These are phyloP conservation scores for Salix dunnii DNA, from an alignment of 345 rosid genomes.

Conservation along the genomic window DNA sequence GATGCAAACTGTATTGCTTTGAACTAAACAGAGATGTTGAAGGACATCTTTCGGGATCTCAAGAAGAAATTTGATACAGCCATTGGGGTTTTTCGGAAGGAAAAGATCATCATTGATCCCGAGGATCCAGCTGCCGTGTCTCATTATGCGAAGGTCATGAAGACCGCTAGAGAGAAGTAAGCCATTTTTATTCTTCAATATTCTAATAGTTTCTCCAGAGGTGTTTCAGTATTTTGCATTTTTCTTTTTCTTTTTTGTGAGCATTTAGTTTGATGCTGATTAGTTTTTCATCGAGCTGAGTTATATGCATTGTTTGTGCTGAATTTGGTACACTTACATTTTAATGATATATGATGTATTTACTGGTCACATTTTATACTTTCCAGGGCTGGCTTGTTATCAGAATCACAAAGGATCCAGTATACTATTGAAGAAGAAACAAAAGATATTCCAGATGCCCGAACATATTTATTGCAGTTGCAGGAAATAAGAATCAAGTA, in stretches of 20 bases:
- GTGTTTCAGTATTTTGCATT: background rate
- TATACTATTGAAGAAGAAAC: conserved; percentile 61
- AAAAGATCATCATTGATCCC: conserved; percentile 87
- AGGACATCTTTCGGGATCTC: conserved; percentile 78
- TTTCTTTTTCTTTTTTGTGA: background rate
- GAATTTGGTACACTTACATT: conserved; percentile 4
- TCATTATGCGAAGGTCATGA: conserved; percentile 86
- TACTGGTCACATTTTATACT: conserved; percentile 13
- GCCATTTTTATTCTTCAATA: conserved; percentile 5
- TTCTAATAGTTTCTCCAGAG: background rate
- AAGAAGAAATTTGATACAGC: conserved; percentile 82
- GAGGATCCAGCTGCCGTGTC: conserved; percentile 83
- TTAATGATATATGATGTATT: conserved; percentile 1
- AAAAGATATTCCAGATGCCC: conserved; percentile 77
- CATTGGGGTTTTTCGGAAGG: conserved; percentile 71
- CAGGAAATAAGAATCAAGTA: conserved; percentile 75
- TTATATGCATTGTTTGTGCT: background rate
- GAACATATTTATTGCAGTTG: conserved; percentile 69
- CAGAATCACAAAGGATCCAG: conserved; percentile 79
- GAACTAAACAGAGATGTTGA: conserved; percentile 68
- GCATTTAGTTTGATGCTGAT: background rate
- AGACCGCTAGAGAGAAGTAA: conserved; percentile 87
- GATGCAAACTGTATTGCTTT: conserved; percentile 14
- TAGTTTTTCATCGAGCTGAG: background rate
- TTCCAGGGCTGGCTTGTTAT: conserved; percentile 79